A percentile compares a stretch with the other conserved stretches of the same genome.
Conservation (phyloP, 164 flowering plant genomes). For the Saururus chinensis region DNA sequence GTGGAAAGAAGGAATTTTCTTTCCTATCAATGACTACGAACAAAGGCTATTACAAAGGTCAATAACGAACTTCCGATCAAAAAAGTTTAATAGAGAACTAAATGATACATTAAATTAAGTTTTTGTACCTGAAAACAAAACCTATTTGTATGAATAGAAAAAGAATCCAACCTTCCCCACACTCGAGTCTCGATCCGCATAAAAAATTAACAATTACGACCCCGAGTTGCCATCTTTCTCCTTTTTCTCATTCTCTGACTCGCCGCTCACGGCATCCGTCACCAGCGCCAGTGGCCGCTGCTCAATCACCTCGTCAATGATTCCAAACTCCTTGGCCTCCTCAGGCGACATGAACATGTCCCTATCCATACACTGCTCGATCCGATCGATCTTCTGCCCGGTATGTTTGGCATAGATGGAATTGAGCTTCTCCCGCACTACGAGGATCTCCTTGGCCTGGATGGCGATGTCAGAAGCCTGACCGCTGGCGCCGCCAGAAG, state of each 20-base stretch:
- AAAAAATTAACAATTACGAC: conserved; percentile 9
- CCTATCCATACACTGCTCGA: conserved; percentile 81
- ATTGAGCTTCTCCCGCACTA: conserved; percentile 70
- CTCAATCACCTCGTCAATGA: conserved; percentile 86
- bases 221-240: conserved; percentile 32
- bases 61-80: too few relatives aligned
- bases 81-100: too few relatives aligned
- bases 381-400: conserved; percentile 51
- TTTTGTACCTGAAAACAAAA: too few relatives aligned
- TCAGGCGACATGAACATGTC: conserved; percentile 90
- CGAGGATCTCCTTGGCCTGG: conserved; percentile 80
- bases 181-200: too few relatives aligned
- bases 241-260: conserved; percentile 11
- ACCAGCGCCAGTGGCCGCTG: conserved; percentile 71
- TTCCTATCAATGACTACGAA: too few relatives aligned
- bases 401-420: conserved; percentile 75
- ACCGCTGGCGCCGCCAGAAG: conserved; percentile 94
- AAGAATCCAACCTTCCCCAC: too few relatives aligned
- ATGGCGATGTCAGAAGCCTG: conserved; percentile 80
- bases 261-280: conserved; percentile 56
- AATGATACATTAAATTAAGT: too few relatives aligned
- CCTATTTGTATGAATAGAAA: too few relatives aligned
- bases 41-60: too few relatives aligned
- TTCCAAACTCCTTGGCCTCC: conserved; percentile 91
- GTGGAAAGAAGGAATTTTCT: too few relatives aligned